A percentile compares a stretch with the other conserved stretches of the same genome.
phyloP scores from a whole-genome alignment of 108 stramenopile genomes.

The Skeletonema potamos region DNA sequence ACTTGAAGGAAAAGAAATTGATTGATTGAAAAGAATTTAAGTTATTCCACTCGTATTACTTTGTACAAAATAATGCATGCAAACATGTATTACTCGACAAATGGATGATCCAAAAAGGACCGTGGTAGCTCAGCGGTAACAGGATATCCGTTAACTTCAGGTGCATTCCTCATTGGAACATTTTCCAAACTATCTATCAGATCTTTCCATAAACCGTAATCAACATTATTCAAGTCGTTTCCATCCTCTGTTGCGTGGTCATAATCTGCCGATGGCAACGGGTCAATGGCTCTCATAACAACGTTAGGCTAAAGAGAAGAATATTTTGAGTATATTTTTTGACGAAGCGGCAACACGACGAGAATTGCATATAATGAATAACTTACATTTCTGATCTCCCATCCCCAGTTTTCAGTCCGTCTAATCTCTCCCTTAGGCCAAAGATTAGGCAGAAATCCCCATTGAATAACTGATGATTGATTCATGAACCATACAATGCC shows the following conservation, averaged over 20 bases:
- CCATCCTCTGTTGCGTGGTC: background rate
- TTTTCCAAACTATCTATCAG: conserved; percentile 15
- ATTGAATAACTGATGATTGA: conserved; percentile 9
- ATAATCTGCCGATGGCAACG: background rate
- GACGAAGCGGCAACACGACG: background rate
- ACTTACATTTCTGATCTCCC: conserved; percentile 24
- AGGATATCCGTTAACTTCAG: conserved; percentile 3
- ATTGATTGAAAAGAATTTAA: conserved; percentile 41
- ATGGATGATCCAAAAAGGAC: conserved; percentile 1
- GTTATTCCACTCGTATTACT: background rate
- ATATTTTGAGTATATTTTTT: background rate
- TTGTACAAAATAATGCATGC: background rate
- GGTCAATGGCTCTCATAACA: conserved; percentile 28
- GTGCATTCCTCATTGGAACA: conserved; percentile 17
- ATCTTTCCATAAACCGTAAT: conserved; percentile 22
- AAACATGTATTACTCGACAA: background rate
- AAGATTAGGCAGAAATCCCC: conserved; percentile 21
- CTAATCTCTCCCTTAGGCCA: conserved; percentile 24
- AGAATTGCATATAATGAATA: background rate
- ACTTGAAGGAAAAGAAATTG: conserved; percentile 48
- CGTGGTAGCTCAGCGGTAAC: conserved; percentile 30
- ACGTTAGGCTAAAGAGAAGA: conserved; percentile 4
- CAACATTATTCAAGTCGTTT: background rate
- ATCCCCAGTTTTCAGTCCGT: conserved; percentile 25
- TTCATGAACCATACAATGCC: conserved; percentile 38